Base-by-base conservation (phyloP, 208 protist genomes). In the Leishmania tarentolae region DNA sequence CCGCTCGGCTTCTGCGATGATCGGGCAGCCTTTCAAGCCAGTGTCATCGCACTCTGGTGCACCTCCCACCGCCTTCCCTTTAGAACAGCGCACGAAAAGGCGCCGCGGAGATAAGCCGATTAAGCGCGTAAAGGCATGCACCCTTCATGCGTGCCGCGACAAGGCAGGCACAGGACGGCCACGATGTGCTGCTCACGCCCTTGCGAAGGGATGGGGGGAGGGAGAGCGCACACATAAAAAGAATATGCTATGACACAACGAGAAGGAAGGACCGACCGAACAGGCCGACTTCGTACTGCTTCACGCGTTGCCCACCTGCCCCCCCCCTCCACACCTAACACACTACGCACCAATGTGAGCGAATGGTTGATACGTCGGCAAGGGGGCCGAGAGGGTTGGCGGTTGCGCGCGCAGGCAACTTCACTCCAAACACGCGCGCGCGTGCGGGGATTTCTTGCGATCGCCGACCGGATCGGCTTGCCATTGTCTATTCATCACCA, bases 1-100 rank as follows among this genome's bases (percentile, higher is more conserved):
- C 83, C 5, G 77, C 82, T 40, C 88, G 86, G 53, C 82, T 91
- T 76, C 72, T 82, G 74, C 82, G 85, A 5, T 86, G 53, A 69
- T n/a, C n/a, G 37, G 28, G 28, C 68, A 1, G 21, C 37, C 17
- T 19, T 42, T 72, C 68, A 50, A 72, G 24, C 9, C 19, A 28
- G 21, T n/a, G 42, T 42, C 31, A 61, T 46, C 50, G 40, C 72
- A 46, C 52, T 28, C 46, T 17, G 50, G 44, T 17, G 50, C 15
- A 37, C 31, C 24, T 31, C 9, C 56, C 56, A 31, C 13, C 59
- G 31, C 72, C 9, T 9, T 44, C 4, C 72, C 72, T 15, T 42
- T 28, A 31, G 42, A 24, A 61, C 72, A 76, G 17, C 17, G 72
- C 8, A 28, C 1, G 31, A 70, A 37, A 15, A 24, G 19, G 65